phyloP scores from a whole-genome alignment of 306 rosid species.

The Vigna unguiculata region DNA sequence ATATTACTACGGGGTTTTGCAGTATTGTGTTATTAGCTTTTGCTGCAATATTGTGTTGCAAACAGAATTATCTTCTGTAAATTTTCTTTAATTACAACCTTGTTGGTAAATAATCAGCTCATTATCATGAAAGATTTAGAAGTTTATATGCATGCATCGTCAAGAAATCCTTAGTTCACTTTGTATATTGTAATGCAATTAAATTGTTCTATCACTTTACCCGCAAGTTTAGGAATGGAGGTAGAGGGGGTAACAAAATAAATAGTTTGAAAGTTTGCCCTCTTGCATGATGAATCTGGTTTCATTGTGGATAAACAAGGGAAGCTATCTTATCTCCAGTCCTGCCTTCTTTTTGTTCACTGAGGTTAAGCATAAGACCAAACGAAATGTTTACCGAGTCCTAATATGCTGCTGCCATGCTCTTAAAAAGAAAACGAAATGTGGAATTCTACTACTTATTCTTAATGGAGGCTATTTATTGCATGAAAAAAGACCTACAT shows the following conservation, averaged over 20 bases:
- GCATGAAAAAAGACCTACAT: background rate
- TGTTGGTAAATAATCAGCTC: conserved; percentile 2
- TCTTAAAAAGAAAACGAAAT: background rate
- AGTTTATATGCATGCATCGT: conserved; percentile 2
- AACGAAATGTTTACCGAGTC: no score
- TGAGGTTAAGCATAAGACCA: background rate
- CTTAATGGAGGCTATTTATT: background rate
- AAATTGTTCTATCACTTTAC: background rate
- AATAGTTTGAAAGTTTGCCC: conserved; percentile 4
- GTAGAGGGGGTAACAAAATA: conserved; percentile 9
- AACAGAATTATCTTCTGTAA: background rate
- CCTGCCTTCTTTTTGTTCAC: conserved; percentile 1
- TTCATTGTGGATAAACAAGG: conserved; percentile 21
- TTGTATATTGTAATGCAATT: background rate
- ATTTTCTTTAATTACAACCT: conserved; percentile 14
- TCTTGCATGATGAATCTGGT: background rate
- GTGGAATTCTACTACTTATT: background rate
- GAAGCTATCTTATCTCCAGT: background rate
- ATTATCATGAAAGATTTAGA: background rate
- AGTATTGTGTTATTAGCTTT: background rate
- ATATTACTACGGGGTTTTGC: conserved; percentile 4
- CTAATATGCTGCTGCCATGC: background rate
- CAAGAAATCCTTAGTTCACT: background rate
- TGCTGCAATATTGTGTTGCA: background rate
- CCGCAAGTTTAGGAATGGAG: background rate